Conservation (phyloP, 2,329 filamentous ascomycete species). For the Paraconiothyrium brasiliense region DNA sequence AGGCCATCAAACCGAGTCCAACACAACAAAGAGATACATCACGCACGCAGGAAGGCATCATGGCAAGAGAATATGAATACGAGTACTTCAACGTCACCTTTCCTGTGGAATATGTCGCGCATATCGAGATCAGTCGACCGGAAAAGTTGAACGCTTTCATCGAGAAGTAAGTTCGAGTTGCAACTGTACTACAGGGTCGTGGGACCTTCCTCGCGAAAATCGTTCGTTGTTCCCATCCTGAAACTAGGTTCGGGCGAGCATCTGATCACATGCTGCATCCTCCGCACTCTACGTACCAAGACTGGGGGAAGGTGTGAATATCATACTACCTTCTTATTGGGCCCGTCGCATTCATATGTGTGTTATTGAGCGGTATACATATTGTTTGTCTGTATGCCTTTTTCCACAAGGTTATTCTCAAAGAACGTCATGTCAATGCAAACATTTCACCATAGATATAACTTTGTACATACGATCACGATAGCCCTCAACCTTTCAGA, state of each 20-base stretch:
- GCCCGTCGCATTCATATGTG: too few species aligned
- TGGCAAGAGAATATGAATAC: slow-evolving; percentile 57
- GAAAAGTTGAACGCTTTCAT: slow-evolving; percentile 89
- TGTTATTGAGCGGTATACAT: too few species aligned
- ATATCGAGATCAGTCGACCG: slow-evolving; percentile 90
- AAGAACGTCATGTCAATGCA: neutral
- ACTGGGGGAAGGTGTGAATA: too few species aligned
- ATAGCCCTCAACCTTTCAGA: too few species aligned
- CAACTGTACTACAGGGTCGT: neutral
- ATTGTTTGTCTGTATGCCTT: too few species aligned
- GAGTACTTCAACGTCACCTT: slow-evolving; percentile 78
- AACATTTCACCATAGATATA: too few species aligned
- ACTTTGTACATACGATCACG: too few species aligned
- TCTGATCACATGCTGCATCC: neutral
- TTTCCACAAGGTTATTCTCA: neutral
- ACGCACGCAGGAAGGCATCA: slow-evolving; percentile 15
- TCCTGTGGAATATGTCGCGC: slow-evolving; percentile 77
- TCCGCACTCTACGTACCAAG: too few species aligned
- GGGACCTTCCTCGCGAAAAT: neutral
- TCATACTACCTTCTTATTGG: too few species aligned
- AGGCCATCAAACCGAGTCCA: neutral
- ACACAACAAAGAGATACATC: neutral
- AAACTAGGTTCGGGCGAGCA: neutral
- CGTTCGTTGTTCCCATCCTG: neutral
- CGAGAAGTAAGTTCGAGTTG: slow-evolving; percentile 61